Base-by-base conservation (phyloP, 805 yeast genomes). In the Candida andamanensis region DNA sequence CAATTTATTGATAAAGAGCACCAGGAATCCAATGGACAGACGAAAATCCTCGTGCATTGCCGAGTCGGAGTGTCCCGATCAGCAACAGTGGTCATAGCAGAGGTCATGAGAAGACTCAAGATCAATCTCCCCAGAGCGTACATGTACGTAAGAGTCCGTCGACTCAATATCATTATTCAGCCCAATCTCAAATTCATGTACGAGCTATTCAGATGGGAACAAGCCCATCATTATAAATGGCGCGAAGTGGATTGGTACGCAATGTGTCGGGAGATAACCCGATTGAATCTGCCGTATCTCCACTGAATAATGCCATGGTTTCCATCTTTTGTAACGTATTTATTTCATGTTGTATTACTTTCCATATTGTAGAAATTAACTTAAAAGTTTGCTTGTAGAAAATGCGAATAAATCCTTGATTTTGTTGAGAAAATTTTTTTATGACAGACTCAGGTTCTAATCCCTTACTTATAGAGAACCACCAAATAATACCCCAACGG, bases 31-130 rank as follows among this genome's bases (percentile, higher is more conserved):
- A 40, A 44, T 14, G 63, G 57, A 4, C 33, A 45, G 13, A 48
- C 57, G 17, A 52, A 53, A 42, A 60, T 63, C 13, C 63, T 90
- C 39, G 89, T 90, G 8, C 97, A 90, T 54, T 90, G 97, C 48
- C 83, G 95, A 50, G 97, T 86, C 29, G 97, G 97, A 0, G 97
- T 90, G 3, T 85, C 95, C 0, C 65, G 97, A 34, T 85, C 95
- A 3, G 97, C 97, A 0, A 85, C 97, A 0, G 94, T 90, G 8
- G 90, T 94, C 45, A 90, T 90, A 44, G 96, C 96, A 1, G 97
- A 87, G 51, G 90, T 85, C 23, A 89, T 90, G 95, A 74, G 76
- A 44, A 60, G 95, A 24, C 58, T 83, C 32, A 59, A 73, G 11
- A 61, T 85, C 33, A 74, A 76, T 26, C 60, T 90, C 17, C 78